These are phyloP conservation scores for Paramyrothecium roridum DNA, from an alignment of 2,329 filamentous ascomycete species.

Conservation along the genomic window DNA sequence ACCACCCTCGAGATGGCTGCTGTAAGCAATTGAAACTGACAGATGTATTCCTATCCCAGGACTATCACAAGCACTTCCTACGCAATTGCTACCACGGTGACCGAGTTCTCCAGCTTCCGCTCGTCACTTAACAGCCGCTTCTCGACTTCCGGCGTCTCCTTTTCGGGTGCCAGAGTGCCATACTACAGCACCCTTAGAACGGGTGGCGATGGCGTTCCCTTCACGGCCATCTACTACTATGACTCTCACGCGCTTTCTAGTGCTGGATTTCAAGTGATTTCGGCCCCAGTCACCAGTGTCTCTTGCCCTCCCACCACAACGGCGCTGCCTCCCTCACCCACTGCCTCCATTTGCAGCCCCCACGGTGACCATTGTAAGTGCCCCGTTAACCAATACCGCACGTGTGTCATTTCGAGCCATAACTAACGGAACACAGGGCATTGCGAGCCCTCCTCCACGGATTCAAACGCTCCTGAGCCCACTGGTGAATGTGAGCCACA, in stretches of 20 bases:
- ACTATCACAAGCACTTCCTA: neutral
- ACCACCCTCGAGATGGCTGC: neutral
- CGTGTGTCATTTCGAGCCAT: too few species aligned
- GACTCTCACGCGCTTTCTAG: neutral
- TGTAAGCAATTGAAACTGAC: neutral
- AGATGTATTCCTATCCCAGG: neutral
- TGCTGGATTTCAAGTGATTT: neutral
- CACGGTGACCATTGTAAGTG: slow-evolving; percentile 11
- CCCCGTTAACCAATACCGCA: neutral
- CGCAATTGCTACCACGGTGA: neutral
- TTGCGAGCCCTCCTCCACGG: slow-evolving; percentile 6
- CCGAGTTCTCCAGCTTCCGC: slow-evolving; percentile 1
- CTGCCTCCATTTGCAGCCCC: slow-evolving; percentile 7
- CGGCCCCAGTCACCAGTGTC: neutral
- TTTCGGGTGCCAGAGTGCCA: neutral
- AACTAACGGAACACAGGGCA: slow-evolving; percentile 2
- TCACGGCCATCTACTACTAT: slow-evolving; percentile 1
- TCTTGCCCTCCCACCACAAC: slow-evolving; percentile 6
- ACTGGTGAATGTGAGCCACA: slow-evolving; percentile 4
- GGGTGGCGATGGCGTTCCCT: neutral
- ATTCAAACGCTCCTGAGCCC: neutral
- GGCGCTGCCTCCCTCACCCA: slow-evolving; percentile 8
- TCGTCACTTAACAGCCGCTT: slow-evolving; percentile 1
- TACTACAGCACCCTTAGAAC: slow-evolving; percentile 2
- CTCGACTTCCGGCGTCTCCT: neutral